These are phyloP conservation scores for Vigna reflexopilosa DNA, from an alignment of 306 rosid species.

Conservation along the genomic window DNA sequence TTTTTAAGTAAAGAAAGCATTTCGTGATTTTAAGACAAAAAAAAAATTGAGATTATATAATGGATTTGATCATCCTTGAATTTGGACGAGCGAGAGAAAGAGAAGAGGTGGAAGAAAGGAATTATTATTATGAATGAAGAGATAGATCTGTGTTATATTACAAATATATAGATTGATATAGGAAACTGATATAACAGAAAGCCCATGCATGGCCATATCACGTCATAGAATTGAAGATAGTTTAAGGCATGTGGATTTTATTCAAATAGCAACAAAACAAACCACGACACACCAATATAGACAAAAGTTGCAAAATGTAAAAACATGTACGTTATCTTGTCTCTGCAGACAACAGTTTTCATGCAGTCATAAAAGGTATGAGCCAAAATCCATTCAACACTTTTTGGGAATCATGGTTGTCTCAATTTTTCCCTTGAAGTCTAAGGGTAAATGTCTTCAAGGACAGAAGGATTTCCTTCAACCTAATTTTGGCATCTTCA, in stretches of 20 bases:
- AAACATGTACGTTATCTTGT: background rate
- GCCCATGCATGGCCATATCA: too few species aligned
- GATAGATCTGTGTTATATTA: too few species aligned
- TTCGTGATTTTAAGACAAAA: too few species aligned
- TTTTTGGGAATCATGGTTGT: background rate
- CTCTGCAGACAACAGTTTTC: background rate
- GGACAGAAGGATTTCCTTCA: slow-evolving; percentile 64
- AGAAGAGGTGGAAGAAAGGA: too few species aligned
- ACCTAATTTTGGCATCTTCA: slow-evolving; percentile 48
- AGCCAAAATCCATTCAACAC: slow-evolving; percentile 35
- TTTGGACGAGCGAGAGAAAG: too few species aligned
- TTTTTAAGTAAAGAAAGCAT: too few species aligned
- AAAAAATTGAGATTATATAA: background rate
- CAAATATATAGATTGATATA: too few species aligned
- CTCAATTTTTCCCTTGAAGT: slow-evolving; percentile 51
- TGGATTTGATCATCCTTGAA: background rate
- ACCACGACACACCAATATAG: background rate
- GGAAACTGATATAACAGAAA: too few species aligned
- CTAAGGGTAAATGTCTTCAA: slow-evolving; percentile 58
- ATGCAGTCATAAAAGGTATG: background rate
- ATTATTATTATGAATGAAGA: too few species aligned
- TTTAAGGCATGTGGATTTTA: background rate
- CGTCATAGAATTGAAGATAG: background rate
- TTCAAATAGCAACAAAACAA: background rate
- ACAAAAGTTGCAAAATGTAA: background rate